Evolutionary conservation across 805 yeast species (phyloP).

Genomic region (Zygoascus biomembranicola): DNA sequence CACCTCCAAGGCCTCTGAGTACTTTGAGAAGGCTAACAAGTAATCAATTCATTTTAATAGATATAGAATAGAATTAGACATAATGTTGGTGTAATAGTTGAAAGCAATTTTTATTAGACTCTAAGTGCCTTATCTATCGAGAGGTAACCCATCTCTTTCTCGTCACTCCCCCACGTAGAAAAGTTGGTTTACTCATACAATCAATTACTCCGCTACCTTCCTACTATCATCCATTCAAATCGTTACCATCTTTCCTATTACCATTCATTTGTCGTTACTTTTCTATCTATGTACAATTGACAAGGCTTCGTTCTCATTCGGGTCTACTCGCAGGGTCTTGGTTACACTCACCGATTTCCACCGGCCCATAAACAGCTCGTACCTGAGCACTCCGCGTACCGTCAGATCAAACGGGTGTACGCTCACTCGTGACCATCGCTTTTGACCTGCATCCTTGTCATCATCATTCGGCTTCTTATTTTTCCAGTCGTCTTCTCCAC

Average conservation of each 20-base stretch:
- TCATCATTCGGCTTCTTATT: background rate
- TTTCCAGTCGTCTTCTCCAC: slow-evolving; percentile 1
- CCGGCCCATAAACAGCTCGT: slow-evolving; percentile 55
- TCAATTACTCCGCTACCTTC: no score
- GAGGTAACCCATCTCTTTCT: no score
- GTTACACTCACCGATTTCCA: slow-evolving; percentile 18
- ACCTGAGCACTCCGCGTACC: slow-evolving; percentile 72
- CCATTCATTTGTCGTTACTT: no score
- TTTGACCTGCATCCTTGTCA: slow-evolving; percentile 17
- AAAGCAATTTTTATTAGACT: no score
- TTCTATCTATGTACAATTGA: no score
- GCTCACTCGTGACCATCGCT: slow-evolving; percentile 67
- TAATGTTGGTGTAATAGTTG: no score
- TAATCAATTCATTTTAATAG: slow-evolving; percentile 2
- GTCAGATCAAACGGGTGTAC: slow-evolving; percentile 80
- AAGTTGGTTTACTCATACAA: no score
- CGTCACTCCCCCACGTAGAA: no score
- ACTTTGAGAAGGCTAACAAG: slow-evolving; percentile 57
- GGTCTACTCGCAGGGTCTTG: slow-evolving; percentile 19
- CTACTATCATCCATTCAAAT: no score
- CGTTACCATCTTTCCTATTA: no score
- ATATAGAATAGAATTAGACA: background rate
- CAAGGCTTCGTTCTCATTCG: slow-evolving; percentile 1
- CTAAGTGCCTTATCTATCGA: no score
- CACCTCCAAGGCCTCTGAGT: slow-evolving; percentile 68